Base-by-base conservation (phyloP, 208 protist genomes). In the Leishmania major region DNA sequence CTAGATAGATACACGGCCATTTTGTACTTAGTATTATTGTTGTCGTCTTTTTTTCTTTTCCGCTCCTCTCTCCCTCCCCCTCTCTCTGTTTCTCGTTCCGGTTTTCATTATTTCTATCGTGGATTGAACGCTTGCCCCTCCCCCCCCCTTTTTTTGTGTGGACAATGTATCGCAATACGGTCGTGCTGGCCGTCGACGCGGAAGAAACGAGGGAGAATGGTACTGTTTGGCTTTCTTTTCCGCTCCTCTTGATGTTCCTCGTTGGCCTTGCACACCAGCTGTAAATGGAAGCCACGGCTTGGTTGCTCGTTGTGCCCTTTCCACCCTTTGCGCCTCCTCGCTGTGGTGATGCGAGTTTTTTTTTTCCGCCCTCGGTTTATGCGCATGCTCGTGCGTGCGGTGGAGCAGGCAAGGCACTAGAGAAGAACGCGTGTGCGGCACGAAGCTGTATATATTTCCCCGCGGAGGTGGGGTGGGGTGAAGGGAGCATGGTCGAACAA, bases 21-120 rank as follows among this genome's bases (percentile, higher is more conserved):
- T 8, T 49, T 49, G 45, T 11, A 1, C 45, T 11, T 49, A 0
- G 45, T 49, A 49, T 49, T 49, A 13, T 13, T 78, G n/a, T 81
- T 7, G n/a, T 59, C 22, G 4, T 59, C 53, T 25, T 0, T 7
- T 59, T 59, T 25, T 25, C 53, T 25, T 25, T 4, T 59, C 17
- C 53, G 60, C 4, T 15, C 5, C 28, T 7, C 59, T 7, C 59
- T 64, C 59, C 17, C 57, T n/a, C 25, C 15, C 57, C 19, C 7
- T 5, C 53, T 19, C 60, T 10, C 0, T 25, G 0, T 70, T 37
- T 37, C 60, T 3, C 22, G 49, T 53, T 72, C 2, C 78, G 40
- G 55, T 66, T 82, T 80, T 79, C 78, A 77, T 81, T 74, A 15
- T 28, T n/a, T 51, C 8, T 74, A 0, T 55, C 19, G 11, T 11